Evolutionary conservation across 192 early-diverging fungal genomes (phyloP), one percentile per base, ranked within the genome.

Genomic region (Kappamyces sp.): DNA sequence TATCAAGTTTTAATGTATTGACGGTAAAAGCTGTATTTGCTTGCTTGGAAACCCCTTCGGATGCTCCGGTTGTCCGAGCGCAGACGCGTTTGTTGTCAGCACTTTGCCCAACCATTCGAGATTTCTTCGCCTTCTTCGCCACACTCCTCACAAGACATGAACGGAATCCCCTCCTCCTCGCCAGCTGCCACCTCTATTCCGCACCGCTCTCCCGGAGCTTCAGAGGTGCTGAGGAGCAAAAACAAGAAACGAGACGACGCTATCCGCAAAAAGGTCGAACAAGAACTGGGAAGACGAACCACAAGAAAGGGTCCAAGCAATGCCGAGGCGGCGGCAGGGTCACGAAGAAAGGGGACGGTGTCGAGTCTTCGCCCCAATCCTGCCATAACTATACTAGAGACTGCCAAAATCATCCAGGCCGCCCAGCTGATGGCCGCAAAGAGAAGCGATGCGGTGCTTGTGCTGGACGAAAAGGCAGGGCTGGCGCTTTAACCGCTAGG

Each of bases 381-480:
- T 15, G 91, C 93, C 9, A 77, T 98, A 65, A 93, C 91, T 5
- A 66, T 79, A 46, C 57, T 73, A 6, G 77, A 79, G 51, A 64
- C 68, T 30, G 75, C 77, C 3, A 64, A 66, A 14, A 70, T 77
- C 45, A 60, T 71, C 30, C 70, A 79, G 47, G 77, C 77, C 5
- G 66, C 67, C 2, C 70, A 70, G 46, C 62, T 73, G 2, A 96
- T 99, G 94, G 94, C 96, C 4, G 92, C 96, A 39, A 97, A 97
- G 78, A 80, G 92, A 32, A 80, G 84, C 12, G 96, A 99, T 67
- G 90, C 89, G 63, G 93, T 99, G 32, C 81, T 99, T 5, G 91
- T 90, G 31, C 88, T 97, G 22, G 89, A 93, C 69, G 84, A 86
- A 31, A n/a, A n/a, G n/a, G n/a, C n/a, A n/a, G n/a, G n/a, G n/a